Conservation (phyloP, 495 filamentous ascomycete species). For the Penicillium simplicissimum region DNA sequence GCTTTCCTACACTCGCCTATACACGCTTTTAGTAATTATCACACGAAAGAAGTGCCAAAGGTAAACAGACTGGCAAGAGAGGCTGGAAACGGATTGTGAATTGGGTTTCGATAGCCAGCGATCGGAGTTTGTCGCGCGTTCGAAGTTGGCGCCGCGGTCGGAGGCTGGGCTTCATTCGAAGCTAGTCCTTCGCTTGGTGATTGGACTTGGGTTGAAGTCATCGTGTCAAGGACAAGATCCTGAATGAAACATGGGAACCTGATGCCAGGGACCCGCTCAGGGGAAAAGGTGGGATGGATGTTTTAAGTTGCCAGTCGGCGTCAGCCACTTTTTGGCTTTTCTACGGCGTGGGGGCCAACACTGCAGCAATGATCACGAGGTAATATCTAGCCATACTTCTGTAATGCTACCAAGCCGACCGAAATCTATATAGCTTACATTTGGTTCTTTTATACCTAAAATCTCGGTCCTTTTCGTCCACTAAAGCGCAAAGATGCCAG, state of each 20-base stretch:
- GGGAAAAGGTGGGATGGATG: neutral
- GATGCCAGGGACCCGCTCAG: neutral
- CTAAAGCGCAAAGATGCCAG: no score
- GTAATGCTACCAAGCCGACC: neutral
- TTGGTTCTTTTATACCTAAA: no score
- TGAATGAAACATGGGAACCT: neutral
- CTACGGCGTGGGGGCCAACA: neutral
- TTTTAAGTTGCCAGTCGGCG: neutral
- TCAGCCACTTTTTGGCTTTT: neutral
- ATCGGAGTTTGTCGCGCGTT: neutral
- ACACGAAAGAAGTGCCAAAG: neutral
- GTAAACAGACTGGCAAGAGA: slow-evolving; percentile 18
- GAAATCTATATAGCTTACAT: neutral
- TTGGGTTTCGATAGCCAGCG: slow-evolving; percentile 12
- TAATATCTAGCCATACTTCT: neutral
- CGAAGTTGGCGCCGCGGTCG: neutral
- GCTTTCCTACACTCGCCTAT: slow-evolving; percentile 24
- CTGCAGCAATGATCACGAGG: neutral
- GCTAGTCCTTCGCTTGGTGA: neutral
- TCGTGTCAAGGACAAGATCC: neutral
- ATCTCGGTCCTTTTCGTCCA: no score
- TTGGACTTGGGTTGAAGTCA: neutral
- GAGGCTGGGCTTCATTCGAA: neutral
- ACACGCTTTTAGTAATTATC: neutral
- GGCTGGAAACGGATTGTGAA: slow-evolving; percentile 24